A percentile compares a stretch with the other conserved stretches of the same genome.
Conservation (phyloP, 306 rosid genomes). For the Luffa acutangula region DNA sequence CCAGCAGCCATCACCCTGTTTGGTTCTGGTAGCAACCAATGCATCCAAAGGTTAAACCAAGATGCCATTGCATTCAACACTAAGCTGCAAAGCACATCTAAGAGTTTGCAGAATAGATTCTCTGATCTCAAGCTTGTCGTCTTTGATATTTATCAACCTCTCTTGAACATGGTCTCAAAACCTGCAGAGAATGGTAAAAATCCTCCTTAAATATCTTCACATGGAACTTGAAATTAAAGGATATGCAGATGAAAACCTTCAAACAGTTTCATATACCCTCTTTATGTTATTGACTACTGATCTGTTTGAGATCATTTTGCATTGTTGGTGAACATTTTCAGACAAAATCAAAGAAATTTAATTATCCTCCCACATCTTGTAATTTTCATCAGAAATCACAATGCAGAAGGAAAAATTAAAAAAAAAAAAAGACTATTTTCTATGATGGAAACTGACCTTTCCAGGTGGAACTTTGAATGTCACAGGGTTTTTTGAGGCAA, state of each 20-base stretch:
- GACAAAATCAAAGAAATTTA: neutral
- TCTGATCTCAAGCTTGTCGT: constrained; percentile 39
- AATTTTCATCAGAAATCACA: neutral
- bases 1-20: constrained; percentile 41
- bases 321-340: neutral
- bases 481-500: constrained; percentile 39
- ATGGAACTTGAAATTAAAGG: neutral
- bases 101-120: constrained; percentile 27
- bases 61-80: constrained; percentile 44
- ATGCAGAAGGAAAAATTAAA: neutral
- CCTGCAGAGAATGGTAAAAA: constrained; percentile 31
- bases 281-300: neutral
- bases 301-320: neutral
- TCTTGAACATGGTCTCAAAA: constrained; percentile 28
- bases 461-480: neutral
- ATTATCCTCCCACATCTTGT: neutral
- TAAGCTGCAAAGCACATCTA: constrained; percentile 37
- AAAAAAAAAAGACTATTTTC: neutral
- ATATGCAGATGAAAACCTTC: neutral
- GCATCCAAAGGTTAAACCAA: constrained; percentile 33
- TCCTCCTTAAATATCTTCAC: neutral
- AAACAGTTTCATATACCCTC: neutral
- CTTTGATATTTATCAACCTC: constrained; percentile 43
- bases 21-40: constrained; percentile 45
- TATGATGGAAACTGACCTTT: neutral